These are phyloP conservation scores for Cicer judaicum DNA, from an alignment of 306 rosid genomes.

Conservation along the genomic window DNA sequence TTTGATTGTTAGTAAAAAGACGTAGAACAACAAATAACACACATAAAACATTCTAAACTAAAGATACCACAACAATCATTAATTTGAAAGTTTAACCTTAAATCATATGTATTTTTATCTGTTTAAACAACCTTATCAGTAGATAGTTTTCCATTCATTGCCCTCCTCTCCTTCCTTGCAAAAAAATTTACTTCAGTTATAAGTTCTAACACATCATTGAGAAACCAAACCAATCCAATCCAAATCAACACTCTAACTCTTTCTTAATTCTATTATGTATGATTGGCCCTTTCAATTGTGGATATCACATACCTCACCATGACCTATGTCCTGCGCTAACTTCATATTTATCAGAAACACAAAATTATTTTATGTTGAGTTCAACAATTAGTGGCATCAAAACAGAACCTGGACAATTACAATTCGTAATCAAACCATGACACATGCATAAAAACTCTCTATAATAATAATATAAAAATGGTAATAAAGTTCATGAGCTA, in stretches of 20 bases:
- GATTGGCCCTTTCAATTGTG: constrained; percentile 31
- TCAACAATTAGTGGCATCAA: constrained; percentile 4
- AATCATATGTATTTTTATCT: constrained; percentile 8
- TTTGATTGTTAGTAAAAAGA: too few relatives aligned
- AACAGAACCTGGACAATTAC: constrained; percentile 10
- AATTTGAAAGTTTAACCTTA: not conserved
- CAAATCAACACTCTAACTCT: constrained; percentile 24
- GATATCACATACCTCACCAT: not conserved
- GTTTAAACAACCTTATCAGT: not conserved
- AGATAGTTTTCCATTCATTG: constrained; percentile 18
- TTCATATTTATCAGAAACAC: constrained; percentile 13
- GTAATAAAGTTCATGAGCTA: constrained; percentile 22
- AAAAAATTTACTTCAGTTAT: constrained; percentile 10
- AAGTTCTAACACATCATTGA: constrained; percentile 15
- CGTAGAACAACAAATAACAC: not conserved
- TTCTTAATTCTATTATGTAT: not conserved
- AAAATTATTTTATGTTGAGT: not conserved
- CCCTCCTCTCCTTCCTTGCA: not conserved
- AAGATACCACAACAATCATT: constrained; percentile 3
- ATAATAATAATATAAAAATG: not conserved
- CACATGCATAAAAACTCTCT: constrained; percentile 1
- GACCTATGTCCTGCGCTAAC: not conserved
- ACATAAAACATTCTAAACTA: constrained; percentile 2
- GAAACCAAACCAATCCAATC: constrained; percentile 33
- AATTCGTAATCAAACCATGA: not conserved